Conservation (phyloP, 2,329 filamentous ascomycete species). For the Chaetomium sp. region DNA sequence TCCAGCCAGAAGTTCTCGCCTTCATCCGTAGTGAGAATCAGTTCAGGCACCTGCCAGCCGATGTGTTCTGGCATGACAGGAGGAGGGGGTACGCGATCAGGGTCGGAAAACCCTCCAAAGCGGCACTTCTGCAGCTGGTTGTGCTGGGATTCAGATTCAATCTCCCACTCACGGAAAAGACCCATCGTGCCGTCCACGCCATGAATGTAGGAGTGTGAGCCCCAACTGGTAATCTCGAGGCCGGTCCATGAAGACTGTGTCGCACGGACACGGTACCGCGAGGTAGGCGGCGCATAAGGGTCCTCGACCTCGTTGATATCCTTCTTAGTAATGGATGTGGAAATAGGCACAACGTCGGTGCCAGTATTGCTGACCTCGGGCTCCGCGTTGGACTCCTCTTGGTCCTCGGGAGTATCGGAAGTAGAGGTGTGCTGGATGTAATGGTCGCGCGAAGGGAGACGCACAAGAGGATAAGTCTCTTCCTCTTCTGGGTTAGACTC, state of each 20-base stretch:
- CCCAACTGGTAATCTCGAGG: slow-evolving; percentile 1
- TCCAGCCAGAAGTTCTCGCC: slow-evolving; percentile 4
- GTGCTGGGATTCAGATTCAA: background rate
- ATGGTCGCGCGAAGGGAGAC: background rate
- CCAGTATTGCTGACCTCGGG: background rate
- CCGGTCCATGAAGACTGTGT: background rate
- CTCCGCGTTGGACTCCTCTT: background rate
- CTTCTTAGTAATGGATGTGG: no score
- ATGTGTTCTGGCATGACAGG: background rate
- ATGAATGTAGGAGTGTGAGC: background rate
- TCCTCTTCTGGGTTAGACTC: no score
- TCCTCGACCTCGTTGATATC: background rate
- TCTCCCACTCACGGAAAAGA: background rate
- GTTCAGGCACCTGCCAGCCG: background rate
- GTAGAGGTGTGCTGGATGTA: no score
- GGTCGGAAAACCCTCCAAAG: background rate
- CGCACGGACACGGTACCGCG: background rate
- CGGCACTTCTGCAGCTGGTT: background rate
- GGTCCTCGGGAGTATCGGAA: no score
- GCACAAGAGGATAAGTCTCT: background rate
- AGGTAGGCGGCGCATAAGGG: background rate
- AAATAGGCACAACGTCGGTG: background rate
- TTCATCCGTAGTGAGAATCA: background rate
- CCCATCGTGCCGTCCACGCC: background rate
- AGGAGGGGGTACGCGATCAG: background rate